These are phyloP conservation scores for Cornus kousa DNA, from an alignment of 148 eudicot species.

Conservation along the genomic window DNA sequence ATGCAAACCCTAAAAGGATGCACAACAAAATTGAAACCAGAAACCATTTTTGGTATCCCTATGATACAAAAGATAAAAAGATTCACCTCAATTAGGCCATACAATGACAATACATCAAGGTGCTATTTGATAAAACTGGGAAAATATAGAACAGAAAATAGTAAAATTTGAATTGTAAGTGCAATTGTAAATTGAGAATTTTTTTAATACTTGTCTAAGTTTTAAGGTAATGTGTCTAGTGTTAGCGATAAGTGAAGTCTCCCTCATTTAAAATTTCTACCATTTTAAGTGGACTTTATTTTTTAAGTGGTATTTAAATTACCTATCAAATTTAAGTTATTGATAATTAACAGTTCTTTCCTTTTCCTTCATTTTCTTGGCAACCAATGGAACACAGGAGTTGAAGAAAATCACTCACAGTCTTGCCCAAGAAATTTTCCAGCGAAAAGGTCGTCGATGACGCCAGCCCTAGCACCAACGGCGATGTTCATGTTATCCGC, in stretches of 20 bases:
- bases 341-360: neutral
- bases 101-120: neutral
- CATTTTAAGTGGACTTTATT: too few species aligned
- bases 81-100: neutral
- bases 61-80: neutral
- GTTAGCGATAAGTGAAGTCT: too few species aligned
- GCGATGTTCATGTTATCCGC: constrained; percentile 88
- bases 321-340: too few species aligned
- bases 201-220: too few species aligned
- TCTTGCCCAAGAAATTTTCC: constrained; percentile 92
- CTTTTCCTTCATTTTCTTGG: neutral
- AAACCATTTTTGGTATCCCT: neutral
- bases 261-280: too few species aligned
- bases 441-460: constrained; percentile 79
- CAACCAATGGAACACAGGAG: neutral
- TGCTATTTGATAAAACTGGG: too few species aligned
- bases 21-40: neutral
- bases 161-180: too few species aligned
- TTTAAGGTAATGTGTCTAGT: too few species aligned
- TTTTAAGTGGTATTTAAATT: too few species aligned
- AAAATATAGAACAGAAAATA: too few species aligned
- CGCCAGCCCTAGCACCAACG: constrained; percentile 92
- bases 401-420: constrained; percentile 28
- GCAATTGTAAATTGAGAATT: too few species aligned
- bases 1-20: neutral